A percentile compares a stretch with the other conserved stretches of the same genome.
These are phyloP conservation scores for Sesbania bispinosa DNA, from an alignment of 306 rosid species.

Conservation along the genomic window DNA sequence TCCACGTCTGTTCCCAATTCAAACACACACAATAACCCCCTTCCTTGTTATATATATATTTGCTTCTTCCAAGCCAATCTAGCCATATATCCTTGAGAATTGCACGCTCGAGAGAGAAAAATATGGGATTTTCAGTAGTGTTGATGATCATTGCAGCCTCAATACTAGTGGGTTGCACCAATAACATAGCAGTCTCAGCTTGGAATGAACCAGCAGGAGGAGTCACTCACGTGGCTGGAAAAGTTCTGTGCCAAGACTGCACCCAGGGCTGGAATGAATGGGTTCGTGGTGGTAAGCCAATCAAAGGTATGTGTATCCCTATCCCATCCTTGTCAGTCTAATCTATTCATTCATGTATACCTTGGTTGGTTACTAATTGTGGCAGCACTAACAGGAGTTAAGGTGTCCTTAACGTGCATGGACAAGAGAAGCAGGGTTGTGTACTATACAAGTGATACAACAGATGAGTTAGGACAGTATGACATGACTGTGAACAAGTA, in stretches of 20 bases:
- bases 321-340: background rate
- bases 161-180: slow-evolving; percentile 36
- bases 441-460: slow-evolving; percentile 64
- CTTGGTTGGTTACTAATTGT: background rate
- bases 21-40: background rate
- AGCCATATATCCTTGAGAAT: background rate
- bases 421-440: slow-evolving; percentile 59
- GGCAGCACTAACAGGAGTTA: slow-evolving; percentile 40
- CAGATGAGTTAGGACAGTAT: slow-evolving; percentile 61
- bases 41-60: slow-evolving; percentile 22
- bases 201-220: slow-evolving; percentile 14
- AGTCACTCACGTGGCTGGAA: slow-evolving; percentile 56
- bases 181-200: slow-evolving; percentile 26
- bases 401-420: slow-evolving; percentile 68
- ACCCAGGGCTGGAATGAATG: slow-evolving; percentile 70
- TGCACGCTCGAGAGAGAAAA: background rate
- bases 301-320: slow-evolving; percentile 19
- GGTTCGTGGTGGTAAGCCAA: slow-evolving; percentile 56
- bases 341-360: background rate
- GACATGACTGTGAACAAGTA: slow-evolving; percentile 36
- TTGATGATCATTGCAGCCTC: slow-evolving; percentile 34
- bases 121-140: slow-evolving; percentile 30
- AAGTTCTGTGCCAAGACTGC: slow-evolving; percentile 88
- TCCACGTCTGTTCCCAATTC: slow-evolving; percentile 24
- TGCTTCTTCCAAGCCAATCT: slow-evolving; percentile 5